These are phyloP conservation scores for Chenopodium suecicum DNA, from an alignment of 148 eudicot genomes.

Conservation along the genomic window DNA sequence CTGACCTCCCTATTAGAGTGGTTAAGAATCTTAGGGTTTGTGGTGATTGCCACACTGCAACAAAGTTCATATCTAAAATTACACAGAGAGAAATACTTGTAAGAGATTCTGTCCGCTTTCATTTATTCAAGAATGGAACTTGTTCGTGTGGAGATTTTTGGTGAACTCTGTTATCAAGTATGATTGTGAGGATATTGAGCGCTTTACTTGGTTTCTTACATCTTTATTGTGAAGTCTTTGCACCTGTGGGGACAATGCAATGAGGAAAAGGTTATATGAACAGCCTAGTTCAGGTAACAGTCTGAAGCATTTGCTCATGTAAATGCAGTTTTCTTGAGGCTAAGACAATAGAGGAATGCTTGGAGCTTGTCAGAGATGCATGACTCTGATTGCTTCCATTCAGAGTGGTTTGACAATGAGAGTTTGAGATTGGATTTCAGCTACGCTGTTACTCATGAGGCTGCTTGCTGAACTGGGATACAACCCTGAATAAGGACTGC, in stretches of 20 bases:
- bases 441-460: not conserved
- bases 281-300: not conserved
- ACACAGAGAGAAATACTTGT: constrained; percentile 91
- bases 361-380: not conserved
- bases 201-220: not conserved
- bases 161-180: constrained; percentile 27
- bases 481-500: not conserved
- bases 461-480: not conserved
- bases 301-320: not conserved
- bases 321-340: not conserved
- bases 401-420: not conserved
- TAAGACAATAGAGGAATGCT: not conserved
- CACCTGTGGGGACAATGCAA: not conserved
- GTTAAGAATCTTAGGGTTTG: constrained; percentile 93
- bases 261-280: not conserved
- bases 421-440: not conserved
- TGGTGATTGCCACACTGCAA: constrained; percentile 83
- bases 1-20: constrained; percentile 67
- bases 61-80: constrained; percentile 81
- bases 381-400: not conserved
- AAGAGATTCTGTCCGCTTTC: constrained; percentile 89
- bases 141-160: constrained; percentile 99
- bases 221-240: not conserved
- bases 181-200: not conserved
- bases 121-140: constrained; percentile 84